Conservation (phyloP, 768 basidiomycete genomes). For the Thelephora aurantiotincta region DNA sequence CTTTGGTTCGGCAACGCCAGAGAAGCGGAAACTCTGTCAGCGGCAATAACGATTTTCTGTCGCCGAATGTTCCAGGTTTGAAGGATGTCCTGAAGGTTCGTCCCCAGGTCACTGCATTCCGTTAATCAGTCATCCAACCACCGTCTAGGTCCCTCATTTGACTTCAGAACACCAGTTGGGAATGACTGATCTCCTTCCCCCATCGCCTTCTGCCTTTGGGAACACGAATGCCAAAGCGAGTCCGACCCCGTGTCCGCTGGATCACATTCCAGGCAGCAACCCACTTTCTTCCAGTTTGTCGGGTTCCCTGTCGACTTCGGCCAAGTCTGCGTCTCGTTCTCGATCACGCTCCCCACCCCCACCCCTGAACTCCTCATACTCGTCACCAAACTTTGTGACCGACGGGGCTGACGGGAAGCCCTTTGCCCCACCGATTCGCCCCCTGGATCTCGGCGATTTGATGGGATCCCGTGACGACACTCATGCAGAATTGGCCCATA, state of each 20-base stretch:
- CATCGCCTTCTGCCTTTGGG: conserved; percentile 41
- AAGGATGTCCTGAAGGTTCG: conserved; percentile 63
- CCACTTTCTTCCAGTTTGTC: conserved; percentile 8
- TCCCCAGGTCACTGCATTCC: not conserved
- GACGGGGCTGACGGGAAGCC: conserved; percentile 6
- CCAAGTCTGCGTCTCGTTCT: conserved; percentile 17
- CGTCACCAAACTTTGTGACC: conserved; percentile 8
- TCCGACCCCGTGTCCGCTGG: conserved; percentile 25
- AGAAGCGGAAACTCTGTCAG: conserved; percentile 36
- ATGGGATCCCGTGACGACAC: conserved; percentile 42
- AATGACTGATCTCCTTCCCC: conserved; percentile 55
- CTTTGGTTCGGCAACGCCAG: conserved; percentile 28
- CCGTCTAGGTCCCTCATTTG: conserved; percentile 42
- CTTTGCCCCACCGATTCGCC: conserved; percentile 34
- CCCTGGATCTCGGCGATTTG: conserved; percentile 53
- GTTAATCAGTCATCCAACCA: conserved; percentile 1
- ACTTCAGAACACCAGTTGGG: conserved; percentile 60
- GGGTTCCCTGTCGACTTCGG: conserved; percentile 21
- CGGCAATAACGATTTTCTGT: conserved; percentile 19
- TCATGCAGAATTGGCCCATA: conserved; percentile 54
- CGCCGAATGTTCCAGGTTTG: conserved; percentile 36
- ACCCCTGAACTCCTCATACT: conserved; percentile 11
- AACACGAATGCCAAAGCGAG: conserved; percentile 24
- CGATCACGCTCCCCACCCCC: conserved; percentile 11
- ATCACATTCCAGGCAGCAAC: conserved; percentile 9